Evolutionary conservation across 306 rosid species (phyloP), one percentile per base, ranked within the genome.

Genomic region (Datisca glomerata): DNA sequence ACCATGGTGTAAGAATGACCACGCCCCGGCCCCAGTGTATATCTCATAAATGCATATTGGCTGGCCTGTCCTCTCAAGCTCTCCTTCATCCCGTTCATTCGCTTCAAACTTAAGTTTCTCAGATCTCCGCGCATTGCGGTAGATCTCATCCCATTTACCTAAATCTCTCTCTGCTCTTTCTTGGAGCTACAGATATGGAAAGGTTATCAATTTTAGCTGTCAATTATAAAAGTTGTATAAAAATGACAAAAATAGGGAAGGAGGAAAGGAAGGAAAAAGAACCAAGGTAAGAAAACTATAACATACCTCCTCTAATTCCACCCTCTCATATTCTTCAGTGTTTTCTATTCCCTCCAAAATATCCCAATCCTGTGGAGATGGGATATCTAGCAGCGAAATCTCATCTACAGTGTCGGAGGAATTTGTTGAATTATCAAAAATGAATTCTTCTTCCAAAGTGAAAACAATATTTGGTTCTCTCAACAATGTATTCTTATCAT

Each of bases 71-170:
- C 98, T 75, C 77, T 84, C 92, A 55, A 91, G 93, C 54, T 91
- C 96, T 51, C 91, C 93, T 51, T 80, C 96, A 69, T 89, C 98
- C 72, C 94, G 73, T 63, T 72, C 98, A 59, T 89, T 80, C 47
- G 58, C 69, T 75, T 84, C 93, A 70, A 77, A 78, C 62, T 47
- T 78, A 43, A 77, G 72, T 47, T 75, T 84, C 62, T 84, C 91
- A 40, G 84, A 74, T 65, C 75, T 89, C 49, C 91, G 68, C 39
- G 93, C 93, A 45, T 43, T 84, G 8, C 80, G 79, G 66, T 84
- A 84, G 45, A 89, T 60, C 10, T 66, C 72, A 64, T 80, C 86
- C 98, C 98, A 89, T 27, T 45, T 45, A 49, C 79, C 93, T 53
- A 43, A 48, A 35, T 42, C 46, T 44, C 61, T 70, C 46, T 80